Base-by-base conservation (phyloP, 306 rosid genomes). In the Styphnolobium japonicum region DNA sequence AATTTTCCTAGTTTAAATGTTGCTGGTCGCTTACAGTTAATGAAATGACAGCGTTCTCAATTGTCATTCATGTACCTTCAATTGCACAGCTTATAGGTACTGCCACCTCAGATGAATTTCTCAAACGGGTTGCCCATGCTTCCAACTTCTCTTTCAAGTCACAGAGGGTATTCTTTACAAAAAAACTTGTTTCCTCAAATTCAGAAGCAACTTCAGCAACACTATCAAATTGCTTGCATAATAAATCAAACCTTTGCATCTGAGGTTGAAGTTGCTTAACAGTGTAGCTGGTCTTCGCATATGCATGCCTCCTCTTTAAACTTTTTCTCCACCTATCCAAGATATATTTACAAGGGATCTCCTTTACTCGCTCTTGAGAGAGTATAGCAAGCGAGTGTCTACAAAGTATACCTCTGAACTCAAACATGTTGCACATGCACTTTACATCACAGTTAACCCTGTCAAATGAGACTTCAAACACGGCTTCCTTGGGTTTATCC, bases 181-280 rank as follows among this genome's bases (percentile, higher is more conserved):
- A 69, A 27, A 23, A 56, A 48, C 61, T 69, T n/a, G 75, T 70
- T 49, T 70, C 75, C 25, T 70, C 62, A 70, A 70, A 69, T 27
- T 69, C 75, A 27, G 75, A 42, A 69, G 75, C 75, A 48, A 46
- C 27, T 48, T 69, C 60, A 48, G 75, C 75, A 29, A 69, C n/a
- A 68, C 40, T 15, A 0, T 68, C 74, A 68, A 68, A 68, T 25
- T 68, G 58, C 58, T 68, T 68, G 61, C 45, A 46, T 48, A 69
- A 69, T 2, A 48, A 8, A 69, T 69, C 75, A 48, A 69, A 69
- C 16, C 61, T 48, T 29, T 48, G 43, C 45, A 69, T 48, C 22
- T 21, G 61, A 69, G 75, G 75, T 69, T 69, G 29, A 19, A 69
- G 75, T 10, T 48, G 75, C 18, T 31, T 69, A 4, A 69, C 75